Conservation (phyloP, 2,329 filamentous ascomycete genomes). For the Trichoderma arundinaceum region DNA sequence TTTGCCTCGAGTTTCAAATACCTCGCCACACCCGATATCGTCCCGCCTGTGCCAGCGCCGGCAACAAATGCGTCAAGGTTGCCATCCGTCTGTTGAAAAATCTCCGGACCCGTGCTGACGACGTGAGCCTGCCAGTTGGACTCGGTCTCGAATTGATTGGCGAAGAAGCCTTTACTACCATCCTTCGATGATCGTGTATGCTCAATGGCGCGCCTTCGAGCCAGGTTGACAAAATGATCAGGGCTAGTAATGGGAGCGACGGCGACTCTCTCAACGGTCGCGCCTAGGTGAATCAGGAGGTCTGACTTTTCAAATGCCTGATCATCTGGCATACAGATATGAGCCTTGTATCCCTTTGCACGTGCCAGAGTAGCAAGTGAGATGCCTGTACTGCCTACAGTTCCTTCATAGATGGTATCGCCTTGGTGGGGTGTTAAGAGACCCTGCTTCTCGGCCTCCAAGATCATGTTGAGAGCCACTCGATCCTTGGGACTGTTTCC, state of each 20-base stretch:
- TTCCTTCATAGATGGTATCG: constrained; percentile 97
- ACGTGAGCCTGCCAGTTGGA: constrained; percentile 90
- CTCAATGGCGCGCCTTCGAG: constrained; percentile 73
- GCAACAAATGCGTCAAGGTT: constrained; percentile 85
- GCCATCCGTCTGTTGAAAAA: constrained; percentile 77
- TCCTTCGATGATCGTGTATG: constrained; percentile 66
- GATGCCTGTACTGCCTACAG: constrained; percentile 94
- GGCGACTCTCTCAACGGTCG: constrained; percentile 86
- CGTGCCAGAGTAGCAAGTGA: constrained; percentile 88
- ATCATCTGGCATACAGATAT: constrained; percentile 98
- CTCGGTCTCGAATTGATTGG: constrained; percentile 91
- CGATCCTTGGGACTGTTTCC: constrained; percentile 94
- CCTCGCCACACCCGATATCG: constrained; percentile 83
- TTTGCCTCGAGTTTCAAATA: constrained; percentile 75
- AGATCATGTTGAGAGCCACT: constrained; percentile 89
- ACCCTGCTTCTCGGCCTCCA: constrained; percentile 77
- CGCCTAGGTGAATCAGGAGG: constrained; percentile 86
- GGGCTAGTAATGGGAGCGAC: constrained; percentile 94
- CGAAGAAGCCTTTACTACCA: constrained; percentile 83
- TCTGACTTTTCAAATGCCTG: constrained; percentile 87
- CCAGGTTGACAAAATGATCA: constrained; percentile 92
- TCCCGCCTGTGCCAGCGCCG: constrained; percentile 93
- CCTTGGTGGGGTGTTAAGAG: constrained; percentile 78
- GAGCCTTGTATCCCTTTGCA: constrained; percentile 85
- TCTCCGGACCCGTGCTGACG: constrained; percentile 84